Evolutionary conservation across 495 filamentous ascomycete genomes (phyloP), one percentile per base, ranked within the genome.

Genomic region (Lasiosphaeria miniovina): DNA sequence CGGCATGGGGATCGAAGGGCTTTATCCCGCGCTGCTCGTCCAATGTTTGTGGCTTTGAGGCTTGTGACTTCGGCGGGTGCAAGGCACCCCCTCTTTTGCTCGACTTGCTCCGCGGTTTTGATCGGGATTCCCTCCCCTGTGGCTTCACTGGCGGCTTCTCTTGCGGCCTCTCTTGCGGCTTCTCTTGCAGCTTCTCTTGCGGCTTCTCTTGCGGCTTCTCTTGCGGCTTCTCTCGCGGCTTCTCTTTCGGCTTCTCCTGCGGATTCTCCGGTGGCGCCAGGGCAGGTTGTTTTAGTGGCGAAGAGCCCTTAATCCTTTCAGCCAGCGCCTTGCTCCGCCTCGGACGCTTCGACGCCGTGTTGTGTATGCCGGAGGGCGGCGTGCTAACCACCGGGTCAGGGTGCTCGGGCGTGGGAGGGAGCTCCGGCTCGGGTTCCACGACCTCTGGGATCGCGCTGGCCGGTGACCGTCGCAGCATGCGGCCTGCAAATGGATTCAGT

Each of bases 391-490:
- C 69, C 5, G 81, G 80, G 62, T 84, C 80, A 12, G 71, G 82
- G 57, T 87, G 80, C 36, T 83, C 84, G 17, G 87, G 87, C 4
- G 88, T 90, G 9, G 86, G 86, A 8, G 88, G 88, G 31, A 91
- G 75, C 40, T 88, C 86, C 8, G 86, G 88, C 62, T 91, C 88
- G 15, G 75, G 71, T 0, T 64, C 61, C 4, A 56, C 49, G 5
- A 66, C 49, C 6, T 71, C 61, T 10, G 77, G 75, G 32, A 74
- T 57, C 11, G 73, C 77, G 0, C 75, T 76, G 48, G 75, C 67
- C 7, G 77, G 71, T 31, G 71, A 71, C 32, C 65, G 66, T 24
- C 60, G 72, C 66, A 67, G 56, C 35, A 61, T 71, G 36, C 69
- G 69, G 36, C 69, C 67, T 38, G 55, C 63, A 58, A 71, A 83